Percentiles rank a stretch among this genome's conserved stretches.
These are phyloP conservation scores for Skeletonema grethae DNA, from an alignment of 108 stramenopile species.

Conservation along the genomic window DNA sequence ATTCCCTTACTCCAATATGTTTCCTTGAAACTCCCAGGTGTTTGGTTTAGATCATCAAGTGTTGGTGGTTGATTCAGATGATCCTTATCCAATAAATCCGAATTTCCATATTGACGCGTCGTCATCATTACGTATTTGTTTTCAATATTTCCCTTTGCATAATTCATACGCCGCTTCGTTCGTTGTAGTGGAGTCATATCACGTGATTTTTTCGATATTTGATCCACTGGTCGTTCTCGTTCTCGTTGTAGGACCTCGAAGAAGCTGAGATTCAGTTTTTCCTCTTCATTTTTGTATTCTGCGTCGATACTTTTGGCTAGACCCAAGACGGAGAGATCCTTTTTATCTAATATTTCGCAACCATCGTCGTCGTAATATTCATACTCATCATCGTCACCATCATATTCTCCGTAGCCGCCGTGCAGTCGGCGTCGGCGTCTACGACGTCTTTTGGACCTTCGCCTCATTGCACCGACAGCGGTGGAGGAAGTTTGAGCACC, in stretches of 20 bases:
- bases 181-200: slow-evolving; percentile 17
- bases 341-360: background rate
- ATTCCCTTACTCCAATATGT: slow-evolving; percentile 19
- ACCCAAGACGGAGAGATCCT: background rate
- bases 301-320: slow-evolving; percentile 18
- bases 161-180: slow-evolving; percentile 13
- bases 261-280: slow-evolving; percentile 7
- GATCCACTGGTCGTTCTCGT: background rate
- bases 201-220: slow-evolving; percentile 2
- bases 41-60: slow-evolving; percentile 26
- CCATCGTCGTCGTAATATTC: slow-evolving; percentile 3
- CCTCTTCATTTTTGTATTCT: slow-evolving; percentile 16
- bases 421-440: background rate
- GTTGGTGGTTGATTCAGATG: slow-evolving; percentile 14
- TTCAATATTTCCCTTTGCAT: slow-evolving; percentile 17
- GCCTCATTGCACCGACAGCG: background rate
- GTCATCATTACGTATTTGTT: slow-evolving; percentile 13
- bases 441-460: background rate
- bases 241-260: slow-evolving; percentile 16
- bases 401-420: background rate
- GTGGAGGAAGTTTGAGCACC: background rate
- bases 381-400: background rate
- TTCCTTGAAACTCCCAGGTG: background rate
- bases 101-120: slow-evolving; percentile 4
- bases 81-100: slow-evolving; percentile 19